Evolutionary conservation across 345 rosid species (phyloP).

Genomic region (Corchorus olitorius): DNA sequence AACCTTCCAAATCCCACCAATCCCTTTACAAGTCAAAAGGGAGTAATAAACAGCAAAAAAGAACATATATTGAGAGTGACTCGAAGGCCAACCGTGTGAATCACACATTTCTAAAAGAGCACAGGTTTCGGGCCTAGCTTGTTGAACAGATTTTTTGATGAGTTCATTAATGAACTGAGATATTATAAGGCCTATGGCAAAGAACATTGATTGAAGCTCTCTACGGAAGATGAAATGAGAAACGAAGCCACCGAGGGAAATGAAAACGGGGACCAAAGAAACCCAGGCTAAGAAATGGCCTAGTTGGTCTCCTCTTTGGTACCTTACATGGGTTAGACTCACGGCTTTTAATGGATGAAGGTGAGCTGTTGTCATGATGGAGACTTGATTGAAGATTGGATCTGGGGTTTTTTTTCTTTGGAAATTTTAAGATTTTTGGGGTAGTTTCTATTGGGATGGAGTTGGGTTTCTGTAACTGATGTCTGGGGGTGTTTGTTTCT

Average conservation of each 20-base stretch:
- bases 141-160: slow-evolving; percentile 71
- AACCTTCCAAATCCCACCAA: slow-evolving; percentile 59
- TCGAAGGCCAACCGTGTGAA: slow-evolving; percentile 98
- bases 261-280: slow-evolving; percentile 88
- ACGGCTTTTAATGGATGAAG: slow-evolving; percentile 59
- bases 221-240: slow-evolving; percentile 93
- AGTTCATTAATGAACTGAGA: slow-evolving; percentile 79
- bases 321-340: slow-evolving; percentile 85
- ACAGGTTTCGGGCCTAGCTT: slow-evolving; percentile 89
- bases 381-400: background rate
- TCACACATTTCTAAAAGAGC: slow-evolving; percentile 87
- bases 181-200: slow-evolving; percentile 76
- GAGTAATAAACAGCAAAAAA: slow-evolving; percentile 73
- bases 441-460: background rate
- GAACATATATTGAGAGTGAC: slow-evolving; percentile 92
- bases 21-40: slow-evolving; percentile 59
- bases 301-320: slow-evolving; percentile 67
- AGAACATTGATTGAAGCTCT: slow-evolving; percentile 87
- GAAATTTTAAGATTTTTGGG: background rate
- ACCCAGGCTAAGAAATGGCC: slow-evolving; percentile 94
- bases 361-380: slow-evolving; percentile 6
- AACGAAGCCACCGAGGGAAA: slow-evolving; percentile 84
- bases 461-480: background rate
- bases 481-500: too few species aligned
- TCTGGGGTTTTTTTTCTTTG: background rate